phyloP scores from a whole-genome alignment of 345 rosid genomes.

The Odontarrhena argentea region DNA sequence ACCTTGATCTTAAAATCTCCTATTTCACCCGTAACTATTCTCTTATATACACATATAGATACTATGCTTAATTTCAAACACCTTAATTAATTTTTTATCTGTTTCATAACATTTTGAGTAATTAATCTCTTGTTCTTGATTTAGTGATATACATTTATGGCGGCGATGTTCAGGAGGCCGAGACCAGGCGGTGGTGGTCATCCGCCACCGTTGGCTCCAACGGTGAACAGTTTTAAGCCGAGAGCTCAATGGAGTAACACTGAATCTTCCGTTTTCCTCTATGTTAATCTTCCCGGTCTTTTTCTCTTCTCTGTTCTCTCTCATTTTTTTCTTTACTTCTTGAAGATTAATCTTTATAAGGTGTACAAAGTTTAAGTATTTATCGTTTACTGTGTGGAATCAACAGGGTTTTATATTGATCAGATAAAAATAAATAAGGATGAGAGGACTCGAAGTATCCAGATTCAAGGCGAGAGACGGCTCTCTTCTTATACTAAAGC shows the following conservation, averaged over 20 bases:
- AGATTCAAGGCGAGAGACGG: conserved; percentile 41
- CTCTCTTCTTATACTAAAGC: conserved; percentile 41
- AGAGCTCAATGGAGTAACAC: conserved; percentile 40
- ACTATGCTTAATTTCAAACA: conserved; percentile 18
- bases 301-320: not conserved
- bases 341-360: not conserved
- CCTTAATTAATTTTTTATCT: not conserved
- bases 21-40: not conserved
- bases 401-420: conserved; percentile 37
- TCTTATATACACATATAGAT: conserved; percentile 23
- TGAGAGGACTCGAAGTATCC: conserved; percentile 28
- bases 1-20: conserved; percentile 33
- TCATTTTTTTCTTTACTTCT: not conserved
- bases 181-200: conserved; percentile 31
- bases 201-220: conserved; percentile 41
- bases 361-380: not conserved
- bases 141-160: not conserved
- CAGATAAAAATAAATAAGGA: conserved; percentile 39
- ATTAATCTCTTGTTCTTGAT: not conserved
- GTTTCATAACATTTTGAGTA: conserved; percentile 15
- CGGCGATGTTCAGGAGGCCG: conserved; percentile 27
- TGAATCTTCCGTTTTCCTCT: conserved; percentile 37
- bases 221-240: conserved; percentile 43
- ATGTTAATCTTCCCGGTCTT: conserved; percentile 42
- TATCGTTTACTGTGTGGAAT: conserved; percentile 2